These are phyloP conservation scores for Pichia sp. DNA, from an alignment of 1,139 yeast species.

Conservation along the genomic window DNA sequence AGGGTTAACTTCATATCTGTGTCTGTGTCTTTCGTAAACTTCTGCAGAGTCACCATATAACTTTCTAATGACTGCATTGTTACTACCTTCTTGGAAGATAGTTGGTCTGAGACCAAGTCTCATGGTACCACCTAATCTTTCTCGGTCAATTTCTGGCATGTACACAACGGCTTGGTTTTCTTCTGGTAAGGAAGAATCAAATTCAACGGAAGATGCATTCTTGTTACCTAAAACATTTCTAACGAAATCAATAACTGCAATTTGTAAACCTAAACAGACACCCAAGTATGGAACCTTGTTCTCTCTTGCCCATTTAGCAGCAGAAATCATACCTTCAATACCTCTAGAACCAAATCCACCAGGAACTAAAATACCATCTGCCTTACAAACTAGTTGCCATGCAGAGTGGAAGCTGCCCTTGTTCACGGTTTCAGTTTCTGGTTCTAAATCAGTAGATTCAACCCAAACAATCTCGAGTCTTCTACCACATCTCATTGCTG, in stretches of 20 bases:
- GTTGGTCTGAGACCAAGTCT: slow-evolving; percentile 93
- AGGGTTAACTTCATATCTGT: slow-evolving; percentile 96
- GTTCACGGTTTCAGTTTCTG: slow-evolving; percentile 51
- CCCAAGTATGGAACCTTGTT: slow-evolving; percentile 92
- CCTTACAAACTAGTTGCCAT: slow-evolving; percentile 90
- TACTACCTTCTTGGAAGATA: slow-evolving; percentile 61
- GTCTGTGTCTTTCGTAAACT: slow-evolving; percentile 95
- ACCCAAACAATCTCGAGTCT: slow-evolving; percentile 90
- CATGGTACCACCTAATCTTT: slow-evolving; percentile 98
- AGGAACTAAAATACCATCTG: slow-evolving; percentile 96
- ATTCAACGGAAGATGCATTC: slow-evolving; percentile 80
- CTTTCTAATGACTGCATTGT: slow-evolving; percentile 59
- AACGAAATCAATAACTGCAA: slow-evolving; percentile 92
- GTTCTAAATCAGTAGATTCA: slow-evolving; percentile 87
- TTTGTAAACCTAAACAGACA: slow-evolving; percentile 95
- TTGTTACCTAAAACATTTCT: slow-evolving; percentile 69
- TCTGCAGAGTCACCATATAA: slow-evolving; percentile 67
- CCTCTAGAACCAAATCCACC: slow-evolving; percentile 99
- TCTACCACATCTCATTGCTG: slow-evolving; percentile 84
- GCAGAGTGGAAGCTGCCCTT: slow-evolving; percentile 86
- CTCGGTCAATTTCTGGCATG: slow-evolving; percentile 98
- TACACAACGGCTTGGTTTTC: slow-evolving; percentile 78
- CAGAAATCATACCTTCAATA: slow-evolving; percentile 96
- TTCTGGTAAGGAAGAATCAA: slow-evolving; percentile 56
- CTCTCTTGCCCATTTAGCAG: slow-evolving; percentile 97